These are phyloP conservation scores for Clonostachys sp. DNA, from an alignment of 2,329 filamentous ascomycete species.

Conservation along the genomic window DNA sequence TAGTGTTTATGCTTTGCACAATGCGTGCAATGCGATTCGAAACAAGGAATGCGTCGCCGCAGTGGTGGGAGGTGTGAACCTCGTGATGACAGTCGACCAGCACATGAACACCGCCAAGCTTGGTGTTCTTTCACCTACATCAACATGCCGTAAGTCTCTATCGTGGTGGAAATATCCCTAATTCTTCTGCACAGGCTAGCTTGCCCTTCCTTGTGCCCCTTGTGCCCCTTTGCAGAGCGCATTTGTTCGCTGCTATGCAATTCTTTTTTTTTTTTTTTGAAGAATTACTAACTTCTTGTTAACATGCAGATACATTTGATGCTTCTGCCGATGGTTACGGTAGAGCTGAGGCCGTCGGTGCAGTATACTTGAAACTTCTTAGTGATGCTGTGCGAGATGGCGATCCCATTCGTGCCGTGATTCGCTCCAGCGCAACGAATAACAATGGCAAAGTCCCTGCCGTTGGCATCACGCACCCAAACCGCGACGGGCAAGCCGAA, in stretches of 20 bases:
- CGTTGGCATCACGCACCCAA: slow-evolving; percentile 49
- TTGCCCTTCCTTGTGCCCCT: no score
- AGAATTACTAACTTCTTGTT: no score
- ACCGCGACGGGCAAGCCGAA: slow-evolving; percentile 30
- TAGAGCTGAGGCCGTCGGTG: slow-evolving; percentile 50
- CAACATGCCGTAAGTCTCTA: slow-evolving; percentile 14
- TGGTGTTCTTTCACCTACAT: slow-evolving; percentile 20
- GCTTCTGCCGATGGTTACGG: slow-evolving; percentile 43
- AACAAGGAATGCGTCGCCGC: slow-evolving; percentile 21
- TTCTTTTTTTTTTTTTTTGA: no score
- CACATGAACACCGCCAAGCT: slow-evolving; percentile 13
- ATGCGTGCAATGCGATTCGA: slow-evolving; percentile 23
- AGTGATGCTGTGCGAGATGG: slow-evolving; percentile 45
- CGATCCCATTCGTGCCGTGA: slow-evolving; percentile 44
- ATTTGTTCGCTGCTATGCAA: no score
- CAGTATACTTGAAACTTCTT: slow-evolving; percentile 49
- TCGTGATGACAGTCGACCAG: slow-evolving; percentile 16
- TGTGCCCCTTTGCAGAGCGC: no score
- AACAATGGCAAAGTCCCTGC: slow-evolving; percentile 35
- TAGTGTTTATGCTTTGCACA: slow-evolving; percentile 34
- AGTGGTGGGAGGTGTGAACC: slow-evolving; percentile 22
- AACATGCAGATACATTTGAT: slow-evolving; percentile 35
- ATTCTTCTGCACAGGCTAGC: no score
- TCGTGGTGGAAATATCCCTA: no score
- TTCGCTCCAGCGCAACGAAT: slow-evolving; percentile 41